A percentile compares a stretch with the other conserved stretches of the same genome.
phyloP scores from a whole-genome alignment of 257 asterid genomes.

The Solanum paucissectum region DNA sequence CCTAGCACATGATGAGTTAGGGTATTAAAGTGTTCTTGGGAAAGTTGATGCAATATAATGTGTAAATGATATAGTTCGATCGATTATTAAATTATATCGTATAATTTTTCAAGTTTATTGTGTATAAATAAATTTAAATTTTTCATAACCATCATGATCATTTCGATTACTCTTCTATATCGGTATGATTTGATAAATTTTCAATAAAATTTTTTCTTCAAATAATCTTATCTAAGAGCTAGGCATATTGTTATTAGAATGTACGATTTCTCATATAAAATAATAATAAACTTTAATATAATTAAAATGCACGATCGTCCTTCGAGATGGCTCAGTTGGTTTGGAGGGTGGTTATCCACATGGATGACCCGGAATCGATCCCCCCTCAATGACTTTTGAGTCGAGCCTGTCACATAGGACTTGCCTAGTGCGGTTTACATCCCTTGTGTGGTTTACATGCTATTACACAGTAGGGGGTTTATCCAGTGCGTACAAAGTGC shows the following conservation, averaged over 20 bases:
- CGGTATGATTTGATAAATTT: not conserved
- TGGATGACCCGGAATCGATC: no score
- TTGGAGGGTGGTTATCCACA: no score
- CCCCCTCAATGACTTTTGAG: no score
- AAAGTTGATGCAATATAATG: not conserved
- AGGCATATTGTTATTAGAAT: not conserved
- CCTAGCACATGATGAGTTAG: no score
- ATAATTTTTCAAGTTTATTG: not conserved
- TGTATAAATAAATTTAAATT: not conserved
- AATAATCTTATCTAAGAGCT: not conserved
- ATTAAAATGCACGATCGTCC: not conserved
- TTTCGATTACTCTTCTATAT: not conserved
- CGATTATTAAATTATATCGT: not conserved
- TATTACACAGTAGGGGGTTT: no score
- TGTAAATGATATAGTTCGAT: not conserved
- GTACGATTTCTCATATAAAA: not conserved
- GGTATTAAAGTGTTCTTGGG: not conserved
- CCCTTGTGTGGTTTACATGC: no score
- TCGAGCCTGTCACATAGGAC: no score
- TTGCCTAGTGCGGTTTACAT: no score
- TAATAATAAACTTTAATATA: no score
- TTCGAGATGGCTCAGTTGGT: no score
- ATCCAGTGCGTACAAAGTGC: no score
- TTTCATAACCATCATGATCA: not conserved
- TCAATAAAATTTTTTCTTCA: not conserved